Evolutionary conservation across 2,329 filamentous ascomycete species (phyloP), one percentile per base, ranked within the genome.

Genomic region (Stagonosporopsis chrysanthemi): DNA sequence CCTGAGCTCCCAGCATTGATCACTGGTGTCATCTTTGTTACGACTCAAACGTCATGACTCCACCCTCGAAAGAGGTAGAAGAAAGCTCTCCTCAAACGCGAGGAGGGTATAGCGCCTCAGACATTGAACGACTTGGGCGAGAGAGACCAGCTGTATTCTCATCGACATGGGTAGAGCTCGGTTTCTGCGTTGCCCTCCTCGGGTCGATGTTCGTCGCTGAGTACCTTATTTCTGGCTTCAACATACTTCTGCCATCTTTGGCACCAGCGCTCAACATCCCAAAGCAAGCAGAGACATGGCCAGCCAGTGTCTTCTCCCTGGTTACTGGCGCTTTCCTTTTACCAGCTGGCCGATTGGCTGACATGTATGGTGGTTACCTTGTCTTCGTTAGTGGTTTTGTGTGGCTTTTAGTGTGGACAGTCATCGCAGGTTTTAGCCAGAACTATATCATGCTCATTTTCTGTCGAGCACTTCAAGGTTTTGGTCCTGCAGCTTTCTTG

Each of bases 141-240:
- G 80, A 87, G 66, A 80, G 88, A 4, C 88, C 88, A 2, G 77
- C 80, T 4, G 76, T 77, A 36, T 88, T 90, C 68, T 70, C 73
- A 9, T 81, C 79, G 2, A 69, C 77, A 44, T 80, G 81, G 75
- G 74, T 82, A n/a, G 88, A 90, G 67, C 59, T 86, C 4, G 81
- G 82, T 22, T 90, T 90, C 67, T 83, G 86, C 68, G 83, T 85
- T 63, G 84, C 85, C 0, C 79, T 89, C 19, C 76, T 88, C 12
- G 82, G 84, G 60, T 88, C 86, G 42, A 87, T 88, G 77, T 83
- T 88, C 59, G 80, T 89, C 66, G 81, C 84, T 41, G 90, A 93
- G 77, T 93, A 88, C 75, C 90, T 89, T 70, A 84, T 94, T 47
- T 90, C 88, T 43, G 91, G 91, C 29, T 95, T 93, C 68, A 86